phyloP scores from a whole-genome alignment of 2,329 filamentous ascomycete species.

The Diplodia corticola region DNA sequence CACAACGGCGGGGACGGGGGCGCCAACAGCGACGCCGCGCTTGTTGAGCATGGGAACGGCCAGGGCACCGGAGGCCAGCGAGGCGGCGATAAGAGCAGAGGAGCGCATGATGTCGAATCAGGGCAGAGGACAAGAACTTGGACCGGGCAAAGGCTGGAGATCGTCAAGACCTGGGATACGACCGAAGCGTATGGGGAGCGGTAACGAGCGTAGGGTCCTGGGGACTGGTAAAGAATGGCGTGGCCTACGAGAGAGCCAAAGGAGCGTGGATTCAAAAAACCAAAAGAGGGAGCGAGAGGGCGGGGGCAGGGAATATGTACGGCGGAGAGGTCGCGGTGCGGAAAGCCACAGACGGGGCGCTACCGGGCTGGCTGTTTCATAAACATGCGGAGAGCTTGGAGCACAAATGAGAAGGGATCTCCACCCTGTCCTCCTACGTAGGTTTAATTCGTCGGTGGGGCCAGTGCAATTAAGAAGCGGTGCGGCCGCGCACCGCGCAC shows the following conservation, averaged over 20 bases:
- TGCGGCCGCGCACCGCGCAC: slow-evolving; percentile 6
- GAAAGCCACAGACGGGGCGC: slow-evolving; percentile 16
- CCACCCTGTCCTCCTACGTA: slow-evolving; percentile 4
- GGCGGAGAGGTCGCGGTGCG: slow-evolving; percentile 1
- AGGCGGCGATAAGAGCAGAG: slow-evolving; percentile 22
- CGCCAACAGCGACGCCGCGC: slow-evolving; percentile 13
- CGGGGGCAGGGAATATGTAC: not conserved
- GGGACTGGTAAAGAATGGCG: slow-evolving; percentile 12
- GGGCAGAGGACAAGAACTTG: not conserved
- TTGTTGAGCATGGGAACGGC: slow-evolving; percentile 22
- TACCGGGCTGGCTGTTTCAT: slow-evolving; percentile 21
- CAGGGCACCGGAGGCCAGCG: slow-evolving; percentile 22
- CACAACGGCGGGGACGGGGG: not conserved
- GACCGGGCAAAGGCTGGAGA: slow-evolving; percentile 6
- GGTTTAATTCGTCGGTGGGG: slow-evolving; percentile 20
- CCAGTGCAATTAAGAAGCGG: slow-evolving; percentile 10
- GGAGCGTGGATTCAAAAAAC: slow-evolving; percentile 11
- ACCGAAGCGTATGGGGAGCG: not conserved
- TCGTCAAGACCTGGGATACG: slow-evolving; percentile 21
- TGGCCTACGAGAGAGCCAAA: slow-evolving; percentile 19
- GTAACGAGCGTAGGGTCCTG: slow-evolving; percentile 14
- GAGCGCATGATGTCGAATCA: slow-evolving; percentile 21
- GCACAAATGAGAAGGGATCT: slow-evolving; percentile 23
- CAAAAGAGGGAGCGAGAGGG: not conserved
- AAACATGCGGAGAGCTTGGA: slow-evolving; percentile 23